phyloP scores from a whole-genome alignment of 495 filamentous ascomycete genomes.

The Neurospora intermedia region DNA sequence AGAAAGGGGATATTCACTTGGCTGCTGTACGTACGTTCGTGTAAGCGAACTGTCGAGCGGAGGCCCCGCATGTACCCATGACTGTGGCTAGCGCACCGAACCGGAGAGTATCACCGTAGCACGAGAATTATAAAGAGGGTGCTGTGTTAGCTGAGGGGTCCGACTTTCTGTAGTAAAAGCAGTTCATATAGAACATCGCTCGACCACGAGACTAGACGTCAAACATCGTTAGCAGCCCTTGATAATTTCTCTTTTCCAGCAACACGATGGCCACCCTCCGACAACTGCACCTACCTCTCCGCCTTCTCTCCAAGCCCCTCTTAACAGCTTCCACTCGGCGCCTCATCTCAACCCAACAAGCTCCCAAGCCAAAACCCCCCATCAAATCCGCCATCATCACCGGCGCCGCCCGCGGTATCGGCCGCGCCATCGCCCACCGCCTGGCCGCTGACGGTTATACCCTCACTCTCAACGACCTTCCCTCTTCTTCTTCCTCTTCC shows the following conservation, averaged over 20 bases:
- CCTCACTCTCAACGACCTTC: slow-evolving; percentile 50
- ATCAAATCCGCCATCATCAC: slow-evolving; percentile 41
- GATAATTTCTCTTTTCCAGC: neutral
- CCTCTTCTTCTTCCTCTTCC: neutral
- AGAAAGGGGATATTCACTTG: too few species aligned
- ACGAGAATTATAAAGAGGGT: too few species aligned
- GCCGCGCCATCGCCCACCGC: slow-evolving; percentile 48
- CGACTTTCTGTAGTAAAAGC: too few species aligned
- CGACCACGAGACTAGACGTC: neutral
- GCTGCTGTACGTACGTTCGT: too few species aligned
- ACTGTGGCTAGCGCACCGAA: too few species aligned
- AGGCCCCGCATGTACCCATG: too few species aligned
- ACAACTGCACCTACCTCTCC: neutral
- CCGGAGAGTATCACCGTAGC: too few species aligned
- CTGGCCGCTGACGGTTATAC: slow-evolving; percentile 50
- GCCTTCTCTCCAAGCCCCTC: neutral
- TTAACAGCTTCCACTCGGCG: neutral
- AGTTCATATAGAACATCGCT: neutral
- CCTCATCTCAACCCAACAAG: neutral
- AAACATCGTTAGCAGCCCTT: neutral
- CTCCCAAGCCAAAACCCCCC: neutral
- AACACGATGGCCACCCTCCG: neutral
- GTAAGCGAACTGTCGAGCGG: too few species aligned
- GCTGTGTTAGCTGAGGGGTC: too few species aligned
- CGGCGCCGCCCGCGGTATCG: slow-evolving; percentile 47